phyloP scores from a whole-genome alignment of 345 rosid species.

The Eucalyptus curtisii region DNA sequence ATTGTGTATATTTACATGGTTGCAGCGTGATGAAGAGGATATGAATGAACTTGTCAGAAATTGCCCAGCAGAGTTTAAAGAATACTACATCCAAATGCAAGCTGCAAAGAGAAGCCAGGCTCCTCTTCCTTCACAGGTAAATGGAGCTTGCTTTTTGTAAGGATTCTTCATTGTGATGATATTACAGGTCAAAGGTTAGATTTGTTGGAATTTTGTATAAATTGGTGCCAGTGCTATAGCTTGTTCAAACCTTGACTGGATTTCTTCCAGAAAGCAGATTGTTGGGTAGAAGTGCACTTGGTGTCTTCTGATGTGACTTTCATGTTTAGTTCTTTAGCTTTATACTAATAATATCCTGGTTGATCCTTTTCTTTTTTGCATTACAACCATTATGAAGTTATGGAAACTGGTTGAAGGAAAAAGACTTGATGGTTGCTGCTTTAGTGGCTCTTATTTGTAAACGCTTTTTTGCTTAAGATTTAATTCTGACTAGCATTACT shows the following conservation, averaged over 20 bases:
- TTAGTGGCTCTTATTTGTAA: neutral
- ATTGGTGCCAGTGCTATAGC: neutral
- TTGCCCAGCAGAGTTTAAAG: conserved; percentile 72
- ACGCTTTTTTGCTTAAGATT: neutral
- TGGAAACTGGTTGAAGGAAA: neutral
- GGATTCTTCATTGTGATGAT: neutral
- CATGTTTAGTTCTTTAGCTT: neutral
- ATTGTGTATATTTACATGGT: neutral
- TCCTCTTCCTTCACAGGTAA: conserved; percentile 84
- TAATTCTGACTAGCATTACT: neutral
- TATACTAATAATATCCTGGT: neutral
- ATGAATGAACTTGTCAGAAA: conserved; percentile 64
- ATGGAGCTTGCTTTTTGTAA: neutral
- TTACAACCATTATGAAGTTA: neutral
- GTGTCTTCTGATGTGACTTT: neutral
- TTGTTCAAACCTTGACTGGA: neutral
- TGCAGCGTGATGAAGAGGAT: conserved; percentile 89
- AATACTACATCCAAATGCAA: conserved; percentile 91
- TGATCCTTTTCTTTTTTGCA: neutral
- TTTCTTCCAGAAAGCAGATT: neutral
- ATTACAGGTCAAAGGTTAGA: neutral
- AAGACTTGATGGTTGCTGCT: neutral
- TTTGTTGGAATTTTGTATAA: neutral
- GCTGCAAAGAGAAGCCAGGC: conserved; percentile 91
- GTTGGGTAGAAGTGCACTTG: neutral